A percentile compares a stretch with the other conserved stretches of the same genome.
Evolutionary conservation across 345 rosid species (phyloP).

Genomic region (Nasturtium officinale): DNA sequence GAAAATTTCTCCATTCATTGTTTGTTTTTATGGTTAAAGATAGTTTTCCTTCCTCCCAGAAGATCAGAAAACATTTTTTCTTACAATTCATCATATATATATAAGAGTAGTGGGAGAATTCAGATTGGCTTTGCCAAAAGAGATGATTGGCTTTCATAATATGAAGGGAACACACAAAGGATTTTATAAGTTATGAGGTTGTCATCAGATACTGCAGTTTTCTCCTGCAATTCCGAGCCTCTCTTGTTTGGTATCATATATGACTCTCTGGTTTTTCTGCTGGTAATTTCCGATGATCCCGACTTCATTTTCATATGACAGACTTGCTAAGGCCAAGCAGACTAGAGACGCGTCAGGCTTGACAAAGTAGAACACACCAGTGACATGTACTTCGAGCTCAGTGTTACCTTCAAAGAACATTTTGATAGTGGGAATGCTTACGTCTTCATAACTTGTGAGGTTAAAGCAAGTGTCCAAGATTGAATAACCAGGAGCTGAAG

Average conservation of each 20-base stretch:
- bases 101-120: conserved; percentile 23
- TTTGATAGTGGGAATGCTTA: conserved; percentile 65
- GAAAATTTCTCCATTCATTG: conserved; percentile 1
- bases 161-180: conserved; percentile 23
- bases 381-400: conserved; percentile 61
- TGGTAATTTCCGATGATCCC: conserved; percentile 84
- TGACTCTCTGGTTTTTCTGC: conserved; percentile 83
- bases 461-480: conserved; percentile 88
- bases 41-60: conserved; percentile 2
- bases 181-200: conserved; percentile 1
- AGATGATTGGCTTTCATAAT: conserved; percentile 33
- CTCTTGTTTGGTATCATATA: conserved; percentile 71
- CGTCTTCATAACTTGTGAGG: conserved; percentile 67
- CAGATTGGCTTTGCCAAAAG: conserved; percentile 37
- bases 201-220: conserved; percentile 64
- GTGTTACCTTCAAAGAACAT: conserved; percentile 64
- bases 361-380: conserved; percentile 74
- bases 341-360: conserved; percentile 76
- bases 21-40: conserved; percentile 20
- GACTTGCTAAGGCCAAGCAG: conserved; percentile 88
- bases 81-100: conserved; percentile 12
- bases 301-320: conserved; percentile 59
- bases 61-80: conserved; percentile 16
- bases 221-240: conserved; percentile 75
- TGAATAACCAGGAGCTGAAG: conserved; percentile 68